A percentile compares a stretch with the other conserved stretches of the same genome.
phyloP scores from a whole-genome alignment of 1,284 basidiomycete species.

The Sutorius eximius region DNA sequence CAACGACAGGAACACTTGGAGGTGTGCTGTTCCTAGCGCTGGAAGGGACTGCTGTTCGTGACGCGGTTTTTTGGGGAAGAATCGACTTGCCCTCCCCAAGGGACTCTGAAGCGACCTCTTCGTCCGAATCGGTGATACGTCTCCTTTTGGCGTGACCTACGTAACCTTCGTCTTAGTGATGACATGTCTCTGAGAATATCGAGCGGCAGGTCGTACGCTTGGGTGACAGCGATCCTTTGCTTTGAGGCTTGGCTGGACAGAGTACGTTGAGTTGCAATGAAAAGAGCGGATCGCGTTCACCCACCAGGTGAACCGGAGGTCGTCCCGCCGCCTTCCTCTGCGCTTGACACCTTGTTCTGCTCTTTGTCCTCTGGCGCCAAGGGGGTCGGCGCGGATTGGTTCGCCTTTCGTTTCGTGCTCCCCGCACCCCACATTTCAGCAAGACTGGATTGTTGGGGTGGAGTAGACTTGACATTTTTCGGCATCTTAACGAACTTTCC shows the following conservation, averaged over 20 bases:
- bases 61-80: not conserved
- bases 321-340: not conserved
- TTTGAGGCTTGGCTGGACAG: conserved; percentile 41
- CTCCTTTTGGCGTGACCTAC: conserved; percentile 51
- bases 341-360: conserved; percentile 34
- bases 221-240: conserved; percentile 37
- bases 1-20: conserved; percentile 9
- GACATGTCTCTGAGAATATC: not conserved
- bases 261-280: conserved; percentile 4
- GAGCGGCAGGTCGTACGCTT: conserved; percentile 19
- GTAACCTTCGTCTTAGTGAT: not conserved
- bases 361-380: conserved; percentile 25
- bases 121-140: conserved; percentile 65
- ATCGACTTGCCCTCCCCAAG: not conserved
- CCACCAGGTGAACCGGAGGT: conserved; percentile 12
- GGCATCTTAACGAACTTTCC: conserved; percentile 76
- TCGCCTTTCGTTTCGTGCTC: conserved; percentile 37
- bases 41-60: conserved; percentile 3
- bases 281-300: conserved; percentile 7
- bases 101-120: conserved; percentile 41
- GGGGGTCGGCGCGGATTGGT: conserved; percentile 20
- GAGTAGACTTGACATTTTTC: conserved; percentile 54
- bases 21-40: conserved; percentile 16
- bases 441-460: conserved; percentile 69
- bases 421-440: conserved; percentile 69